These are phyloP conservation scores for Mycena filopes DNA, from an alignment of 768 basidiomycete species.

Conservation along the genomic window DNA sequence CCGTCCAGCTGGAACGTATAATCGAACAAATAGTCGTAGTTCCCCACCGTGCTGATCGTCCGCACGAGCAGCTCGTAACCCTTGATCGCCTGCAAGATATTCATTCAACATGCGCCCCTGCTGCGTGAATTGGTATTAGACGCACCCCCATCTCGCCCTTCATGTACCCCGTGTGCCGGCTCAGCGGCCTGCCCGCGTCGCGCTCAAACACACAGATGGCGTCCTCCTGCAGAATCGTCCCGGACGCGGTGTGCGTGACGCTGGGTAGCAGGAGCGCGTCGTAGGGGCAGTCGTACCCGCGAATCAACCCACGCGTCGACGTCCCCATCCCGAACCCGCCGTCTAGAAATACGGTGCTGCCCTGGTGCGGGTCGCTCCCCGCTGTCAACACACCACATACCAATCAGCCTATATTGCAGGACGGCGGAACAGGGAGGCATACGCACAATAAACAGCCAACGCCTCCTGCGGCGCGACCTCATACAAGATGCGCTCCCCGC, in stretches of 20 bases:
- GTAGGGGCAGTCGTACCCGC: constrained; percentile 73
- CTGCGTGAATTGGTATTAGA: neutral
- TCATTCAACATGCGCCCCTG: too few relatives aligned
- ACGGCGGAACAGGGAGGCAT: neutral
- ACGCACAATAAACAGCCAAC: constrained; percentile 69
- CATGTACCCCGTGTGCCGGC: constrained; percentile 64
- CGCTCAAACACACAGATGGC: constrained; percentile 76
- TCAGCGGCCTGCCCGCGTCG: constrained; percentile 66
- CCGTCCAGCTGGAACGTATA: constrained; percentile 76
- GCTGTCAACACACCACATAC: constrained; percentile 43
- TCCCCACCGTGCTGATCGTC: constrained; percentile 70
- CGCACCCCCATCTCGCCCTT: constrained; percentile 65
- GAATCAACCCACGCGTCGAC: constrained; percentile 68
- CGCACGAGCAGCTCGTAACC: constrained; percentile 68
- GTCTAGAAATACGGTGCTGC: constrained; percentile 71
- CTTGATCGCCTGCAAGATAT: constrained; percentile 53
- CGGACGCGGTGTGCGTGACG: constrained; percentile 58
- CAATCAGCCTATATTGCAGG: neutral
- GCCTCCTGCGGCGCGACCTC: constrained; percentile 73
- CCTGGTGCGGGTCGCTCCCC: constrained; percentile 71
- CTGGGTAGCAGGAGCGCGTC: constrained; percentile 71
- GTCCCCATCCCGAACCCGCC: constrained; percentile 72
- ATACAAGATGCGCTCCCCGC: constrained; percentile 69
- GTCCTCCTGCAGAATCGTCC: constrained; percentile 56
- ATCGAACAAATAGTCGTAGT: constrained; percentile 68